A percentile compares a stretch with the other conserved stretches of the same genome.
Evolutionary conservation across 2,329 filamentous ascomycete species (phyloP).

Genomic region (Camptophora hylomeconis): DNA sequence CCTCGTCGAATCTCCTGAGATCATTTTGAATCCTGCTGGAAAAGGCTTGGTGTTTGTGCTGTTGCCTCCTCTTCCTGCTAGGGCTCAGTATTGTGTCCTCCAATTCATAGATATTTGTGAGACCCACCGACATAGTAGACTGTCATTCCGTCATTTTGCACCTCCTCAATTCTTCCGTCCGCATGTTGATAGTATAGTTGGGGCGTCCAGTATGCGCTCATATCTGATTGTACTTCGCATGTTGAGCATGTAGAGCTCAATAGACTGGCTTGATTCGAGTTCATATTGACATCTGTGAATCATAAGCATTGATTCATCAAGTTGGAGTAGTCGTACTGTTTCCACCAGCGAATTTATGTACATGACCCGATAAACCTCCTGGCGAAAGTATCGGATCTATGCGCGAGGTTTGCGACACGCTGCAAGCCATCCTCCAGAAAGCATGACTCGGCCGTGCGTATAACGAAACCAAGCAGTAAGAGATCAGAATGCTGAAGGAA

Average conservation of each 20-base stretch:
- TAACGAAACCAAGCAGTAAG: too few species aligned
- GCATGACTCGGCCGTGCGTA: too few species aligned
- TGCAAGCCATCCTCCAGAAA: constrained; percentile 2
- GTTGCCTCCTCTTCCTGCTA: constrained; percentile 12
- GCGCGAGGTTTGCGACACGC: constrained; percentile 3
- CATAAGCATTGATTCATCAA: not conserved
- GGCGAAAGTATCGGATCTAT: constrained; percentile 2
- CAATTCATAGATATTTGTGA: not conserved
- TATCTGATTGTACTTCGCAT: constrained; percentile 66
- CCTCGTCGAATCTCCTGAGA: constrained; percentile 53
- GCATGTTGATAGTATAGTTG: constrained; percentile 61
- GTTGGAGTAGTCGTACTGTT: not conserved
- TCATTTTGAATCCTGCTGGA: constrained; percentile 65
- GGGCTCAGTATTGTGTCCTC: not conserved
- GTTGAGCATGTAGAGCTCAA: constrained; percentile 58
- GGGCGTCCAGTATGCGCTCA: constrained; percentile 81
- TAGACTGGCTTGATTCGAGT: constrained; percentile 46
- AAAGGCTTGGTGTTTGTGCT: constrained; percentile 56
- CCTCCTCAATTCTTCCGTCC: constrained; percentile 36
- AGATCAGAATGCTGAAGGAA: too few species aligned
- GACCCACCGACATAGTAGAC: constrained; percentile 10
- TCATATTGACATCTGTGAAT: constrained; percentile 48
- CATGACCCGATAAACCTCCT: not conserved
- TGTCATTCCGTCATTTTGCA: constrained; percentile 40
- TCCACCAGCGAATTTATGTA: constrained; percentile 4